phyloP scores from a whole-genome alignment of 805 yeast genomes.

The Metschnikowia peoriensis region DNA sequence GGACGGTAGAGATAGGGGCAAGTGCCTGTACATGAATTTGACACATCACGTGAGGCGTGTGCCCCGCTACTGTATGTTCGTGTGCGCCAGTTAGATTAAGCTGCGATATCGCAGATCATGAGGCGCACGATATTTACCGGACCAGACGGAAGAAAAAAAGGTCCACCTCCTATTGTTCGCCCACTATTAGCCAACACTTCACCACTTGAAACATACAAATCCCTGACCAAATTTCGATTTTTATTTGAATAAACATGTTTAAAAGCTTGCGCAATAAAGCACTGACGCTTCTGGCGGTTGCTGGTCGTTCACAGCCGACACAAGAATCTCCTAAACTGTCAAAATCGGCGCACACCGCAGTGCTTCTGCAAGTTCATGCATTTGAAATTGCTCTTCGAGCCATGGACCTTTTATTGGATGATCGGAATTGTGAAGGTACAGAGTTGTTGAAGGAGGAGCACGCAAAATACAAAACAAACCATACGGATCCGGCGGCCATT shows the following conservation, averaged over 20 bases:
- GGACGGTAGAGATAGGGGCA: no score
- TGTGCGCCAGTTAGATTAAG: neutral
- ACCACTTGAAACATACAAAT: no score
- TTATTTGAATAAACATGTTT: slow-evolving; percentile 24
- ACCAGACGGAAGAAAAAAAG: neutral
- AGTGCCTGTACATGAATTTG: neutral
- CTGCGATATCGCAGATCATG: neutral
- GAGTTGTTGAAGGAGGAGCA: slow-evolving; percentile 47
- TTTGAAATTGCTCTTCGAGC: slow-evolving; percentile 80
- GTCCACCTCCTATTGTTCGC: neutral
- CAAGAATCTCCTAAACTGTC: slow-evolving; percentile 1
- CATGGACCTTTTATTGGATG: slow-evolving; percentile 89
- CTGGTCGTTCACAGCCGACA: neutral
- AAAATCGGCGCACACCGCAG: slow-evolving; percentile 23
- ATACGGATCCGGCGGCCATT: slow-evolving; percentile 47
- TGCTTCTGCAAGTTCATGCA: slow-evolving; percentile 51
- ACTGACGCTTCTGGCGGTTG: slow-evolving; percentile 24
- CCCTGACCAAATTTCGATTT: no score
- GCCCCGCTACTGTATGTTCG: neutral
- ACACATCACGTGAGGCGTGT: neutral
- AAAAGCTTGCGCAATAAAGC: slow-evolving; percentile 41
- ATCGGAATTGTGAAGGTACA: slow-evolving; percentile 69
- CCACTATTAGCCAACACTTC: neutral
- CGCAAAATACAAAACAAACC: slow-evolving; percentile 27
- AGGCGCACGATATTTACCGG: neutral